phyloP scores from a whole-genome alignment of 495 filamentous ascomycete species.

The Letharia lupina region DNA sequence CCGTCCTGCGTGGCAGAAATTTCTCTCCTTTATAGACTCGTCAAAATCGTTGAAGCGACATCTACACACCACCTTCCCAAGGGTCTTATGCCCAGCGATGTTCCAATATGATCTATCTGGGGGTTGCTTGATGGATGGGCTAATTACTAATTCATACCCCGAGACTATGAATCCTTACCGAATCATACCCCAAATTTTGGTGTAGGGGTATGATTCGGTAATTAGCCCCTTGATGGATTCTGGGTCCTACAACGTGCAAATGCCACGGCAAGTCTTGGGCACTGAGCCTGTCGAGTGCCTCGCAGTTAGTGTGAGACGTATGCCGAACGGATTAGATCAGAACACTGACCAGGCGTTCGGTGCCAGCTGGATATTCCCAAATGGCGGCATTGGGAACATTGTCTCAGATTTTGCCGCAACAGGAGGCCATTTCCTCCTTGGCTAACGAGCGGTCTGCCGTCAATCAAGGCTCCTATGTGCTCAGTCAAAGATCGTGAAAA shows the following conservation, averaged over 20 bases:
- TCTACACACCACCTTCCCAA: slow-evolving; percentile 1
- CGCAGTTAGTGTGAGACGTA: too few relatives aligned
- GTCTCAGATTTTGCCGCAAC: slow-evolving; percentile 29
- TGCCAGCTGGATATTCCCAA: slow-evolving; percentile 37
- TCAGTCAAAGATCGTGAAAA: slow-evolving; percentile 27
- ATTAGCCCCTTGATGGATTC: slow-evolving; percentile 34
- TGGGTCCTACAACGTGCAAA: slow-evolving; percentile 8
- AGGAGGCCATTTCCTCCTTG: slow-evolving; percentile 19
- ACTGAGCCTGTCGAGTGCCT: slow-evolving; percentile 13
- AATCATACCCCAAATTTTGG: too few relatives aligned
- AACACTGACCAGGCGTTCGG: slow-evolving; percentile 35
- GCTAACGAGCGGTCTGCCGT: background rate
- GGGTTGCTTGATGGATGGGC: slow-evolving; percentile 15
- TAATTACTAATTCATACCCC: too few relatives aligned
- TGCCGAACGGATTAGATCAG: slow-evolving; percentile 1
- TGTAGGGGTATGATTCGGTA: too few relatives aligned
- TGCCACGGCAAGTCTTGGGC: slow-evolving; percentile 4
- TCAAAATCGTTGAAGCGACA: background rate
- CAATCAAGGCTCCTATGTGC: too few relatives aligned
- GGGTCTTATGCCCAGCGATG: slow-evolving; percentile 26
- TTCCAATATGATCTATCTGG: slow-evolving; percentile 47
- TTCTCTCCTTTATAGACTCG: slow-evolving; percentile 29
- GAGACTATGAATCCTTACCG: too few relatives aligned
- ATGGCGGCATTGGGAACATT: slow-evolving; percentile 36
- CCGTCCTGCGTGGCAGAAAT: slow-evolving; percentile 45